Percentiles rank a stretch among this genome's conserved stretches.
phyloP scores from a whole-genome alignment of 2,329 filamentous ascomycete species.

The Colletotrichum spaethianum region DNA sequence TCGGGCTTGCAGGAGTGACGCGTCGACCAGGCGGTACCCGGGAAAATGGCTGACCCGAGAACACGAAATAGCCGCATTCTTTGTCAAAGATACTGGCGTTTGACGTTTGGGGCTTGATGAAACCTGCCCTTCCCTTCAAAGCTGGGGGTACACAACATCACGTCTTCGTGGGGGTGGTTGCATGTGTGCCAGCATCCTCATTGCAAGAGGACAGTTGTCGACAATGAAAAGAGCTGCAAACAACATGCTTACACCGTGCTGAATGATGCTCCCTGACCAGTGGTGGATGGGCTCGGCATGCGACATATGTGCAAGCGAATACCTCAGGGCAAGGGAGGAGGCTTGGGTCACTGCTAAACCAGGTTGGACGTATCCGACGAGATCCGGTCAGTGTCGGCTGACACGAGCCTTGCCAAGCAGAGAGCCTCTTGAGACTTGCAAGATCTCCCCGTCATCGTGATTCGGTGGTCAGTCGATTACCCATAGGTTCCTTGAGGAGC shows the following conservation, averaged over 20 bases:
- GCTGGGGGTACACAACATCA: neutral
- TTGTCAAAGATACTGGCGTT: neutral
- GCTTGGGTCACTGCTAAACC: neutral
- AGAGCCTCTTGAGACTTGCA: neutral
- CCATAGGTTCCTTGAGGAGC: conserved; percentile 1
- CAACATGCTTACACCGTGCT: conserved; percentile 6
- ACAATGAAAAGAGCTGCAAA: conserved; percentile 1
- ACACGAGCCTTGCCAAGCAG: neutral
- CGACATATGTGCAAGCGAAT: neutral
- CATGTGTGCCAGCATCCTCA: conserved; percentile 28
- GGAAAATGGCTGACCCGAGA: neutral
- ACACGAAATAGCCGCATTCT: neutral
- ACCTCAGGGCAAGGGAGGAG: neutral
- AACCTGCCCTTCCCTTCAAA: neutral
- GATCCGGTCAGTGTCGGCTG: neutral
- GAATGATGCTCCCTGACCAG: neutral
- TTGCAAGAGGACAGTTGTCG: conserved; percentile 15
- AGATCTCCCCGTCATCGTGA: neutral
- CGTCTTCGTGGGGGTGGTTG: conserved; percentile 22
- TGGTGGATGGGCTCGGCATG: conserved; percentile 10
- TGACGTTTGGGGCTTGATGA: conserved; percentile 7
- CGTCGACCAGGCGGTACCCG: conserved; percentile 1
- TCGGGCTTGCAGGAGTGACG: conserved; percentile 3
- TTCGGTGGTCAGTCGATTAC: neutral
- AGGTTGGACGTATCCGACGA: neutral